Conservation (phyloP, 805 yeast species). For the Allodekkera sacchari region DNA sequence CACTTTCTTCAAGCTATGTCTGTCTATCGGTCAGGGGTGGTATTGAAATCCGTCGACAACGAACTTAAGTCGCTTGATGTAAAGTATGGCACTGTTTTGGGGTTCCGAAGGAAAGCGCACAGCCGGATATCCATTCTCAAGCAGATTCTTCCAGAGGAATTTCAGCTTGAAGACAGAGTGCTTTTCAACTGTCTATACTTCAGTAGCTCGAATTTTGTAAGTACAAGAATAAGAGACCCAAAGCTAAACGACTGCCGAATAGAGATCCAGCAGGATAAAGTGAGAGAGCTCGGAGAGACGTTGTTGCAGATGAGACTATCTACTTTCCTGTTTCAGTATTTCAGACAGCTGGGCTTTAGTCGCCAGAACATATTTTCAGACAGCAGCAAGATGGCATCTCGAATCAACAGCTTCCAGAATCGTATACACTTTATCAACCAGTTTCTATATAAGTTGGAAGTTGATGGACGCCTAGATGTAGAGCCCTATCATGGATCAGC, state of each 20-base stretch:
- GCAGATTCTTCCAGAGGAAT: constrained; percentile 17
- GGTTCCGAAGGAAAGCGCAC: constrained; percentile 15
- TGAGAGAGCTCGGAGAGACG: constrained; percentile 8
- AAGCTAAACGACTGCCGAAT: constrained; percentile 5
- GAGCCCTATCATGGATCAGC: background rate
- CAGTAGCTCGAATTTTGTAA: constrained; percentile 5
- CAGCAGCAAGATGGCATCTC: background rate
- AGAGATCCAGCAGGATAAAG: constrained; percentile 5
- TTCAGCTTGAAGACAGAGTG: constrained; percentile 11
- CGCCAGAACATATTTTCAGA: constrained; percentile 5
- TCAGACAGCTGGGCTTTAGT: background rate
- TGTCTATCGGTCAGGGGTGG: too few relatives aligned
- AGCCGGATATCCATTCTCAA: constrained; percentile 15
- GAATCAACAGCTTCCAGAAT: constrained; percentile 4
- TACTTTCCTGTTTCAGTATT: background rate
- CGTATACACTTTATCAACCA: constrained; percentile 17
- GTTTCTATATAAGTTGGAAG: constrained; percentile 10
- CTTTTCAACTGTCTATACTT: constrained; percentile 16
- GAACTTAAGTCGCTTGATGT: constrained; percentile 4
- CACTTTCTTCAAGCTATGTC: too few relatives aligned
- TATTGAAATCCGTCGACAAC: too few relatives aligned
- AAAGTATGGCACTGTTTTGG: constrained; percentile 9
- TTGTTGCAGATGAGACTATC: constrained; percentile 4
- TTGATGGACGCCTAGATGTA: background rate
- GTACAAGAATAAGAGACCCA: constrained; percentile 6